These are phyloP conservation scores for Penicillium steckii DNA, from an alignment of 495 filamentous ascomycete species.

Conservation along the genomic window DNA sequence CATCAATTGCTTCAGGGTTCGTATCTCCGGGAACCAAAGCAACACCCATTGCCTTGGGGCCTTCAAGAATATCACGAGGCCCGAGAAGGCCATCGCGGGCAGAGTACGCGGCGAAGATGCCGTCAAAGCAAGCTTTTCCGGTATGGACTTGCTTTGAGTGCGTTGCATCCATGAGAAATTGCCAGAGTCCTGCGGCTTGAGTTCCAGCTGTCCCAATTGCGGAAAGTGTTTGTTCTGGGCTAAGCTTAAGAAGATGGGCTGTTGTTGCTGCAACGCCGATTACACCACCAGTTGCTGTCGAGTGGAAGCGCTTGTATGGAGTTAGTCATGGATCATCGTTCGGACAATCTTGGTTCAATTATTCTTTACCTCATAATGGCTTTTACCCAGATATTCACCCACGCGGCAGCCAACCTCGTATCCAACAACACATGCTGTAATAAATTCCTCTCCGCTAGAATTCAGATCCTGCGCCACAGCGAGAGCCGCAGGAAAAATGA, in stretches of 20 bases:
- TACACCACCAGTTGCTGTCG: slow-evolving; percentile 32
- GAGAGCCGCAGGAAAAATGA: slow-evolving; percentile 34
- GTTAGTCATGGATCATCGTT: slow-evolving; percentile 1
- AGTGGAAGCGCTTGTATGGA: slow-evolving; percentile 28
- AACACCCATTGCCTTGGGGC: slow-evolving; percentile 31
- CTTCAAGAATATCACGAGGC: slow-evolving; percentile 35
- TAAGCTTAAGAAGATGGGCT: slow-evolving; percentile 27
- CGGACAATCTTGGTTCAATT: background rate
- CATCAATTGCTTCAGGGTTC: slow-evolving; percentile 29
- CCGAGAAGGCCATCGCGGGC: slow-evolving; percentile 30
- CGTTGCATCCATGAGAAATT: slow-evolving; percentile 35
- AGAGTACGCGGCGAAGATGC: slow-evolving; percentile 36
- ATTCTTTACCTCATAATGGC: slow-evolving; percentile 33
- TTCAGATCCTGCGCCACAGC: slow-evolving; percentile 34
- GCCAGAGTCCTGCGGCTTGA: slow-evolving; percentile 38
- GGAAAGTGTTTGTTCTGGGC: slow-evolving; percentile 21
- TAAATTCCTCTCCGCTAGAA: slow-evolving; percentile 32
- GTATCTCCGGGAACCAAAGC: slow-evolving; percentile 26
- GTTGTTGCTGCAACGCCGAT: slow-evolving; percentile 33
- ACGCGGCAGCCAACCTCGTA: slow-evolving; percentile 36
- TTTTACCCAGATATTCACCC: slow-evolving; percentile 33
- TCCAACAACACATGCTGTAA: slow-evolving; percentile 35
- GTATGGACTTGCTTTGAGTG: slow-evolving; percentile 42
- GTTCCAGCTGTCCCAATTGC: slow-evolving; percentile 38
- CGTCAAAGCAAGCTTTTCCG: slow-evolving; percentile 35